phyloP scores from a whole-genome alignment of 441 rosid genomes.

The Metrosideros polymorpha region DNA sequence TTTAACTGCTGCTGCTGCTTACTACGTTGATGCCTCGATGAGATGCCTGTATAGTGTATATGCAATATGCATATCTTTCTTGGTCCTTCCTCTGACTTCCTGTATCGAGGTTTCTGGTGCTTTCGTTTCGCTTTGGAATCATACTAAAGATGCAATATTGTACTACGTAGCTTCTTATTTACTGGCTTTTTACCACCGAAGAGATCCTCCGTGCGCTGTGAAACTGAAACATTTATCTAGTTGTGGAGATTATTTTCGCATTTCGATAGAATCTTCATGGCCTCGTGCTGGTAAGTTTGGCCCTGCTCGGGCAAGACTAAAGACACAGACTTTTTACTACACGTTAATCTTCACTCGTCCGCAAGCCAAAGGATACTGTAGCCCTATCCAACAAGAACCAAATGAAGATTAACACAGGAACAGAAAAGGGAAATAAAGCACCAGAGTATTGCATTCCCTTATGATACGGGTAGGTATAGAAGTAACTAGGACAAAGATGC shows the following conservation, averaged over 20 bases:
- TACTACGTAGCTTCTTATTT: neutral
- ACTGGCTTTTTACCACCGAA: neutral
- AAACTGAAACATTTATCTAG: neutral
- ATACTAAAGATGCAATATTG: neutral
- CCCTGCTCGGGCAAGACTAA: neutral
- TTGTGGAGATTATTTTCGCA: neutral
- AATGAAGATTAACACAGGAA: neutral
- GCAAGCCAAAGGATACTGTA: neutral
- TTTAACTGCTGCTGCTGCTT: neutral
- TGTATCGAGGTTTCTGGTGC: neutral
- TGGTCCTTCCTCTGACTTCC: neutral
- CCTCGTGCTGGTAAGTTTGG: neutral
- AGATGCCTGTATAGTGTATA: neutral
- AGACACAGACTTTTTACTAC: neutral
- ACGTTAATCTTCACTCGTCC: neutral
- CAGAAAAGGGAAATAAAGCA: neutral
- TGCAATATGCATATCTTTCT: neutral
- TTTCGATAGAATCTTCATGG: neutral
- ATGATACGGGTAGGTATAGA: neutral
- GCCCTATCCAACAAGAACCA: neutral
- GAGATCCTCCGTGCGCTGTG: neutral
- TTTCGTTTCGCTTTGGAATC: neutral
- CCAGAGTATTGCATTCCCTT: neutral
- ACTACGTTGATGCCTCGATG: neutral
- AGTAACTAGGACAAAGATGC: neutral